phyloP scores from a whole-genome alignment of 805 yeast genomes.

The Kodamaea jinghongensis region DNA sequence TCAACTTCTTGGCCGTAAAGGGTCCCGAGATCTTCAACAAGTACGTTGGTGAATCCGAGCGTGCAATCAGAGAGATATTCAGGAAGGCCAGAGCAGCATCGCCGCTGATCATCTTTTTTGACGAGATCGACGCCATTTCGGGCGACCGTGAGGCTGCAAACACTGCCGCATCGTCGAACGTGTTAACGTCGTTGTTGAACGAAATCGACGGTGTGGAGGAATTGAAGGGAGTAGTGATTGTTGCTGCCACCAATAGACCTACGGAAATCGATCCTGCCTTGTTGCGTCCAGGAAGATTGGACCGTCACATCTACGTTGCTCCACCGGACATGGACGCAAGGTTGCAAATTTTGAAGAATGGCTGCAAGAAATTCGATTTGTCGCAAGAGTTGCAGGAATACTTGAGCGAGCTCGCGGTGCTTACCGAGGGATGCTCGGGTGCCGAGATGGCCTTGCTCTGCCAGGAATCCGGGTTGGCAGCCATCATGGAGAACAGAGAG shows the following conservation, averaged over 20 bases:
- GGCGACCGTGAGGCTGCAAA: conserved; percentile 64
- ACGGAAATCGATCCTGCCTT: conserved; percentile 90
- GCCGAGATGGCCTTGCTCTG: conserved; percentile 91
- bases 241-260: conserved; percentile 97
- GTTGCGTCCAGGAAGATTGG: conserved; percentile 93
- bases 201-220: conserved; percentile 98
- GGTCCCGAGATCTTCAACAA: conserved; percentile 96
- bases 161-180: conserved; percentile 76
- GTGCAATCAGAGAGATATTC: conserved; percentile 90
- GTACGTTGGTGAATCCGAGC: conserved; percentile 93
- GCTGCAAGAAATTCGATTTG: conserved; percentile 62
- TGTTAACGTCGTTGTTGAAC: conserved; percentile 83
- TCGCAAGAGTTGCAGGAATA: conserved; percentile 41
- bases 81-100: conserved; percentile 92
- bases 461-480: conserved; percentile 95
- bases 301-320: conserved; percentile 85
- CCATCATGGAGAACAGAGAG: conserved; percentile 74
- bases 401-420: conserved; percentile 30
- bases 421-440: conserved; percentile 94
- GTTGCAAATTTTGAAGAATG: conserved; percentile 68
- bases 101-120: conserved; percentile 92
- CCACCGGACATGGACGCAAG: conserved; percentile 89
- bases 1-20: conserved; percentile 90
- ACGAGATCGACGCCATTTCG: conserved; percentile 93
- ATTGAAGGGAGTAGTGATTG: conserved; percentile 84